Conservation (phyloP, 805 yeast species). For the Wickerhamomyces rabaulensis region DNA sequence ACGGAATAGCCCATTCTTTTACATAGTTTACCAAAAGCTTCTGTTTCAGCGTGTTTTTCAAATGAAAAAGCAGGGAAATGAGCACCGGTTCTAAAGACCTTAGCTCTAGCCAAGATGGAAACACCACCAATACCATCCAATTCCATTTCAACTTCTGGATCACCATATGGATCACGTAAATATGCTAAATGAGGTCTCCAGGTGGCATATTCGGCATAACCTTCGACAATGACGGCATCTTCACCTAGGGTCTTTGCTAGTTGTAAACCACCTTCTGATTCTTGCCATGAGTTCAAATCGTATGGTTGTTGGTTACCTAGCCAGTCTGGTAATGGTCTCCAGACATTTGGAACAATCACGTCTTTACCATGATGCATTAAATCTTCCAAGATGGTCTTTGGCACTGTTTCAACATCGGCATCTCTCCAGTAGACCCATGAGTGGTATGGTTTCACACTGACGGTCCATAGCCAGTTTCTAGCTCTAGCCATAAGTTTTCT, state of each 20-base stretch:
- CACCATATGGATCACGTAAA: constrained; percentile 90
- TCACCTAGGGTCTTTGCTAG: constrained; percentile 76
- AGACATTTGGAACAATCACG: constrained; percentile 91
- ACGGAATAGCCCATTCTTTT: constrained; percentile 86
- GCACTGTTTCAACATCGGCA: constrained; percentile 90
- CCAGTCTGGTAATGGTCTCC: constrained; percentile 90
- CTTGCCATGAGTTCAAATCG: constrained; percentile 83
- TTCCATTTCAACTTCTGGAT: constrained; percentile 88
- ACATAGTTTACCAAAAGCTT: constrained; percentile 90
- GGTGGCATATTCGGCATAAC: constrained; percentile 94
- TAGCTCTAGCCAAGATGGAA: constrained; percentile 82
- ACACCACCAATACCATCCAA: constrained; percentile 98
- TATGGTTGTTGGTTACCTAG: constrained; percentile 81
- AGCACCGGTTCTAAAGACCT: constrained; percentile 83
- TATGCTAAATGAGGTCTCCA: constrained; percentile 98
- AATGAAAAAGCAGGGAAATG: constrained; percentile 97
- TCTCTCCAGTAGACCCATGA: constrained; percentile 98
- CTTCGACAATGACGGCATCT: constrained; percentile 96
- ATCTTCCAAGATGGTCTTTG: constrained; percentile 83
- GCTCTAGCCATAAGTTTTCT: constrained; percentile 95
- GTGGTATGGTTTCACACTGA: constrained; percentile 86
- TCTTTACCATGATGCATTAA: constrained; percentile 89
- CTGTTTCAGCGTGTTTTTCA: constrained; percentile 96
- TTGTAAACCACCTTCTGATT: constrained; percentile 74
- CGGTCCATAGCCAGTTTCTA: constrained; percentile 88